Percentiles rank a stretch among this genome's conserved stretches.
Evolutionary conservation across 371 early-diverging fungal species (phyloP).

Genomic region (Chytridium lagenaria): DNA sequence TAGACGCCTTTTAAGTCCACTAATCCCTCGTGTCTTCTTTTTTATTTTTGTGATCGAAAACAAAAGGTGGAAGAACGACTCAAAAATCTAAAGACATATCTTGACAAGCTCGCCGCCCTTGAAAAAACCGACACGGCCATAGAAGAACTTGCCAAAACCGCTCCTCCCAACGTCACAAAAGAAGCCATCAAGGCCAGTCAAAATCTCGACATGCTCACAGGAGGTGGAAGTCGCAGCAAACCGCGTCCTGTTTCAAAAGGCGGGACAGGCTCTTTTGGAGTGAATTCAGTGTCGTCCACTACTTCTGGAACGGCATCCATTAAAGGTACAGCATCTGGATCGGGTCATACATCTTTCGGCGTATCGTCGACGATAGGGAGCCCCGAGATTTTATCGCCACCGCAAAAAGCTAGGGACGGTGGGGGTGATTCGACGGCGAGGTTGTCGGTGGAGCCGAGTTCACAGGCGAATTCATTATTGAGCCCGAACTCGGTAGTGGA

Average conservation of each 20-base stretch:
- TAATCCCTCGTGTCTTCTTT: too few species aligned
- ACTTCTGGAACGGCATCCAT: not conserved
- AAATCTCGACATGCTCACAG: conserved; percentile 10
- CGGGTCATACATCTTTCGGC: too few species aligned
- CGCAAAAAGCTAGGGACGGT: not conserved
- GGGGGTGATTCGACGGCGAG: too few species aligned
- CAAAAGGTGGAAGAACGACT: not conserved
- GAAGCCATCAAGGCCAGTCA: conserved; percentile 13
- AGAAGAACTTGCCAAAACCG: not conserved
- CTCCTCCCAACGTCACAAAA: conserved; percentile 1
- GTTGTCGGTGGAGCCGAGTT: too few species aligned
- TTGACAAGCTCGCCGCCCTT: not conserved
- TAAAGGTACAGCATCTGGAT: not conserved
- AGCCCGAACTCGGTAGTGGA: not conserved
- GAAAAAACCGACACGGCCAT: not conserved
- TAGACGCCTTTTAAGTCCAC: not conserved
- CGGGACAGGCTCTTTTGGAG: too few species aligned
- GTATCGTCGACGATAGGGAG: not conserved
- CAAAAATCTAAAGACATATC: not conserved
- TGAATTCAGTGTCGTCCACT: not conserved
- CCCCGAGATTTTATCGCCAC: not conserved
- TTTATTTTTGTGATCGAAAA: too few species aligned
- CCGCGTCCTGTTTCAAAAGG: too few species aligned
- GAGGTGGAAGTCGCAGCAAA: too few species aligned
- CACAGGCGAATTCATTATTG: not conserved